Conservation (phyloP, 140 eudicot species). For the Ambrosia hybrid region DNA sequence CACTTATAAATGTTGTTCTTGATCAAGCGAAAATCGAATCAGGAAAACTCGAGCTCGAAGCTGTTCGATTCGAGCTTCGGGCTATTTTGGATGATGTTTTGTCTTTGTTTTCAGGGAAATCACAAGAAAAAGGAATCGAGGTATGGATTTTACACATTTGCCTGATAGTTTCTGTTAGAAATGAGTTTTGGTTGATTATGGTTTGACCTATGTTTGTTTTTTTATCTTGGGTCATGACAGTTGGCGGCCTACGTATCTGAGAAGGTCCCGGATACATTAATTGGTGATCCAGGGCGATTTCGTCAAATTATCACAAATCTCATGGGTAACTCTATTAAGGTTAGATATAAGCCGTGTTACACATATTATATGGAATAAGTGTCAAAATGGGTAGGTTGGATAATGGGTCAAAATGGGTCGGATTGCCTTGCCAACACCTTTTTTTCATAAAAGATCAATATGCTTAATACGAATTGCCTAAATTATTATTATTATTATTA, state of each 20-base stretch:
- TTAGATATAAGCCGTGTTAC: slow-evolving; percentile 12
- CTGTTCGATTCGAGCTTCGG: slow-evolving; percentile 74
- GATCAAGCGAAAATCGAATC: slow-evolving; percentile 99
- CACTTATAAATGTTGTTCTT: slow-evolving; percentile 89
- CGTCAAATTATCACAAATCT: slow-evolving; percentile 90
- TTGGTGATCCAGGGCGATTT: slow-evolving; percentile 97
- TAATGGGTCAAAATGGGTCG: slow-evolving; percentile 7
- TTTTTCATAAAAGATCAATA: background rate
- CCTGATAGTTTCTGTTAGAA: background rate
- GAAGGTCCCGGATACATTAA: slow-evolving; percentile 65
- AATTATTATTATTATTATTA: too few relatives aligned
- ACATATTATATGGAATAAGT: background rate
- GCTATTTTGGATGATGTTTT: slow-evolving; percentile 88
- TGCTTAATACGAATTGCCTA: background rate
- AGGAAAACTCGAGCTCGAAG: slow-evolving; percentile 95
- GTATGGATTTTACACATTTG: slow-evolving; percentile 29
- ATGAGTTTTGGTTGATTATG: background rate
- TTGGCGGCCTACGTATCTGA: slow-evolving; percentile 86
- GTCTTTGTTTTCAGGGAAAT: too few relatives aligned
- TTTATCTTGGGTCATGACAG: slow-evolving; percentile 36
- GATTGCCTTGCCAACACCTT: slow-evolving; percentile 1
- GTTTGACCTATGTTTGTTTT: slow-evolving; percentile 9
- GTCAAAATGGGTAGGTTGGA: background rate
- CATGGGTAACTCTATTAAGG: slow-evolving; percentile 97
- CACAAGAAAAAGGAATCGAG: slow-evolving; percentile 96